Evolutionary conservation across 192 early-diverging fungal species (phyloP).

Genomic region (Coemansia sp.): DNA sequence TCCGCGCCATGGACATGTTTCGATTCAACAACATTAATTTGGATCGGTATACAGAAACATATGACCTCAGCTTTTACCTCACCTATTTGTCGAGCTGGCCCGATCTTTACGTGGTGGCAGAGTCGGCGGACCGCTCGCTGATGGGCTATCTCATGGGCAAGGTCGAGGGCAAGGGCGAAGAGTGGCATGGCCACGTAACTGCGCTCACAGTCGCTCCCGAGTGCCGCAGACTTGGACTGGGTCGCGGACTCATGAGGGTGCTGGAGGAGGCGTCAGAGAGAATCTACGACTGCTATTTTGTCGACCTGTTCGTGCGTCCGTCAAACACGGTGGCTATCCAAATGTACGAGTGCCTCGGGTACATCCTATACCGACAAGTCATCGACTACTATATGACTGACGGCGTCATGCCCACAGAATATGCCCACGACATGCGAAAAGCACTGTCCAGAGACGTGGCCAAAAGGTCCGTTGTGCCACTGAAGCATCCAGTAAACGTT

Average conservation of each 20-base stretch:
- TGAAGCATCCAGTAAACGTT: constrained; percentile 24
- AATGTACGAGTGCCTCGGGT: constrained; percentile 93
- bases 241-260: constrained; percentile 79
- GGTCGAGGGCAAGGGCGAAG: constrained; percentile 78
- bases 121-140: constrained; percentile 59
- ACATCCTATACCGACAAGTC: constrained; percentile 85
- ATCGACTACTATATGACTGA: constrained; percentile 77
- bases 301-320: constrained; percentile 93
- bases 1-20: constrained; percentile 91
- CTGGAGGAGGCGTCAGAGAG: constrained; percentile 90
- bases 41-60: constrained; percentile 92
- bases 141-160: constrained; percentile 97
- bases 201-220: constrained; percentile 95
- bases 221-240: constrained; percentile 87
- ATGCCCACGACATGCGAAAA: constrained; percentile 95
- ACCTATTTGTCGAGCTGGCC: constrained; percentile 92
- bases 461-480: constrained; percentile 36
- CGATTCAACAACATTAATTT: constrained; percentile 93
- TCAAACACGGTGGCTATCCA: constrained; percentile 86
- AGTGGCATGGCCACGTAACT: constrained; percentile 98
- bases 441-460: constrained; percentile 78
- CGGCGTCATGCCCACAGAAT: constrained; percentile 65
- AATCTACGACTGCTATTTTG: constrained; percentile 66
- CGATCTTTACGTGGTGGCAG: constrained; percentile 83
- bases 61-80: constrained; percentile 91